A percentile compares a stretch with the other conserved stretches of the same genome.
These are phyloP conservation scores for Iodosphaeria phyllophila DNA, from an alignment of 2,329 filamentous ascomycete genomes.

Conservation along the genomic window DNA sequence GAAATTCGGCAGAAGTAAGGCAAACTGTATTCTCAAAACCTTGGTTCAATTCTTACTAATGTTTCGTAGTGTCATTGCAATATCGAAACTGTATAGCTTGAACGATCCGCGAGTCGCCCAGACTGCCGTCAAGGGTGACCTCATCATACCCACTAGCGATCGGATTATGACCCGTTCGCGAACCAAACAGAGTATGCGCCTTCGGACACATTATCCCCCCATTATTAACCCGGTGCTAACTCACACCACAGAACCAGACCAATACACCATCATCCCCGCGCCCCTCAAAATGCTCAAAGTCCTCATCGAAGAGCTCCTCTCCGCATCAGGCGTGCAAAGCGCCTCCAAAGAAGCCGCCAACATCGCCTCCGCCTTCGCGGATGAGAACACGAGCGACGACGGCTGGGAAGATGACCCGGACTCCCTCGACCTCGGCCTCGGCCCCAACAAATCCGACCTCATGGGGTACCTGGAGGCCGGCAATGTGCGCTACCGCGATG, in stretches of 20 bases:
- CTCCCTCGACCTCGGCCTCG: conserved; percentile 56
- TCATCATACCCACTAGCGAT: conserved; percentile 64
- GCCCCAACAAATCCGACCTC: conserved; percentile 51
- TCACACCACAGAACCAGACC: conserved; percentile 50
- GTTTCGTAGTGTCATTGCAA: conserved; percentile 56
- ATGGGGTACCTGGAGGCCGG: conserved; percentile 56
- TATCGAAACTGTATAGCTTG: conserved; percentile 78
- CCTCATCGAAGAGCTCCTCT: conserved; percentile 76
- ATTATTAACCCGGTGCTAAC: conserved; percentile 9
- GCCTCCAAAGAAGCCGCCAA: conserved; percentile 35
- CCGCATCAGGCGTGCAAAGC: conserved; percentile 48
- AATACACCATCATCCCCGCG: conserved; percentile 72
- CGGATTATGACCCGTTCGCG: conserved; percentile 88
- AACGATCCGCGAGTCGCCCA: conserved; percentile 64
- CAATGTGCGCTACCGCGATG: conserved; percentile 51
- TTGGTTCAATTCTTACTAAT: conserved; percentile 11
- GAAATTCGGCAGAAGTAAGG: conserved; percentile 89
- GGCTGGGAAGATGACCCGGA: conserved; percentile 80
- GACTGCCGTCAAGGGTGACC: conserved; percentile 77
- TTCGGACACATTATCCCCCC: conserved; percentile 4
- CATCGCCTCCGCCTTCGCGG: conserved; percentile 33
- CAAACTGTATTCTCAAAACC: neutral
- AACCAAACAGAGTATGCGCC: conserved; percentile 53
- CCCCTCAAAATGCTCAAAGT: conserved; percentile 94
- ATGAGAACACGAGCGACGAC: conserved; percentile 55